A percentile compares a stretch with the other conserved stretches of the same genome.
These are phyloP conservation scores for Gastrolobium villosum DNA, from an alignment of 306 rosid species.

Conservation along the genomic window DNA sequence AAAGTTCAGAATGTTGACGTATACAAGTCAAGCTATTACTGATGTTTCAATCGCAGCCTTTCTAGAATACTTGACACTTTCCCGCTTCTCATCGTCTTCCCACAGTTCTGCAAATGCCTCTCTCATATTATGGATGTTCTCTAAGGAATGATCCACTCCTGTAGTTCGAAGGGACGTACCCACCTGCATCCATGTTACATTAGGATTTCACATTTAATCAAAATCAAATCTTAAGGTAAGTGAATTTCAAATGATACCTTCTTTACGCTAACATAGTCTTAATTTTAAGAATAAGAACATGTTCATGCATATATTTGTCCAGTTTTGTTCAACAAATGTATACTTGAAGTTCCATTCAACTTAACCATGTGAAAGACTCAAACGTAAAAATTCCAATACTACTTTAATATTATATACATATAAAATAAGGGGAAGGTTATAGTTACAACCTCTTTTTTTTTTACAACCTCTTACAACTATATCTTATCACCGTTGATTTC, in stretches of 20 bases:
- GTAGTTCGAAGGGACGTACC: constrained; percentile 60
- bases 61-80: constrained; percentile 49
- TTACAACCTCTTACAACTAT: too few relatives aligned
- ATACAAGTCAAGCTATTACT: constrained; percentile 71
- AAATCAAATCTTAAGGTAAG: neutral
- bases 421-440: too few relatives aligned
- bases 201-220: constrained; percentile 15
- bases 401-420: too few relatives aligned
- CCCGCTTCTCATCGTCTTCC: constrained; percentile 63
- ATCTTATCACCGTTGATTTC: too few relatives aligned
- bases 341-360: constrained; percentile 10
- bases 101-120: constrained; percentile 94
- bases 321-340: constrained; percentile 14
- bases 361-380: constrained; percentile 8
- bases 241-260: neutral
- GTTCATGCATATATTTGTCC: constrained; percentile 6
- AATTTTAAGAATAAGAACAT: constrained; percentile 23
- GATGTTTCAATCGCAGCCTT: constrained; percentile 74
- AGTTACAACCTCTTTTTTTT: too few relatives aligned
- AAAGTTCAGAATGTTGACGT: neutral
- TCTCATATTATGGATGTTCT: constrained; percentile 86
- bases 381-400: neutral
- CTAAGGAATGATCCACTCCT: constrained; percentile 81
- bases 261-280: neutral
- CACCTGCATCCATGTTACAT: constrained; percentile 59